phyloP scores from a whole-genome alignment of 345 rosid genomes.

The Geranium brycei region DNA sequence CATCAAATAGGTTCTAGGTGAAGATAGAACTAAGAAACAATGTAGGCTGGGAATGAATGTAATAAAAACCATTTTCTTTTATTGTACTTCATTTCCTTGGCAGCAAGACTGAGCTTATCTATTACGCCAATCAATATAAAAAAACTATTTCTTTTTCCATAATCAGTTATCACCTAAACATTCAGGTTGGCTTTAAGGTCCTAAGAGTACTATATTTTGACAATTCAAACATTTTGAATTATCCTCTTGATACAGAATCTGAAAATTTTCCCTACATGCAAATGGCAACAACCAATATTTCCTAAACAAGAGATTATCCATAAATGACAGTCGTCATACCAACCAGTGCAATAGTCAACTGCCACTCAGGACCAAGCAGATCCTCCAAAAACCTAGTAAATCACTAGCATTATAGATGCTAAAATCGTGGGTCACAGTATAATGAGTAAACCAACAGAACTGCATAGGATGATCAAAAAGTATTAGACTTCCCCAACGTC shows the following conservation, averaged over 20 bases:
- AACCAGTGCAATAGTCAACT: background rate
- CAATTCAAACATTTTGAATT: background rate
- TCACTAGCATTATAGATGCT: background rate
- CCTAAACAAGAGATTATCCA: background rate
- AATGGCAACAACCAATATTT: background rate
- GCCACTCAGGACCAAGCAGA: background rate
- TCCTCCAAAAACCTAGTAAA: background rate
- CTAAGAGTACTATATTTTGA: background rate
- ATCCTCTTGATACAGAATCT: background rate
- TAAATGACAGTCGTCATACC: background rate
- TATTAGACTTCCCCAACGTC: background rate
- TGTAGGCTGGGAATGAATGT: background rate
- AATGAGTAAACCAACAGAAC: background rate
- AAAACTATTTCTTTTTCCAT: background rate
- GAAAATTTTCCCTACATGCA: background rate
- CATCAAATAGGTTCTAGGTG: background rate
- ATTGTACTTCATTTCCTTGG: background rate
- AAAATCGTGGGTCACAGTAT: background rate
- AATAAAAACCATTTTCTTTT: background rate
- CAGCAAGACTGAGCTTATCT: background rate
- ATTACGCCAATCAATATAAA: background rate
- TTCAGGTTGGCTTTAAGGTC: background rate
- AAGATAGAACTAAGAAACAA: background rate
- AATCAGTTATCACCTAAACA: background rate
- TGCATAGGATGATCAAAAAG: background rate